A percentile compares a stretch with the other conserved stretches of the same genome.
Evolutionary conservation across 1,284 basidiomycete species (phyloP).

Genomic region (Tilletia caries): DNA sequence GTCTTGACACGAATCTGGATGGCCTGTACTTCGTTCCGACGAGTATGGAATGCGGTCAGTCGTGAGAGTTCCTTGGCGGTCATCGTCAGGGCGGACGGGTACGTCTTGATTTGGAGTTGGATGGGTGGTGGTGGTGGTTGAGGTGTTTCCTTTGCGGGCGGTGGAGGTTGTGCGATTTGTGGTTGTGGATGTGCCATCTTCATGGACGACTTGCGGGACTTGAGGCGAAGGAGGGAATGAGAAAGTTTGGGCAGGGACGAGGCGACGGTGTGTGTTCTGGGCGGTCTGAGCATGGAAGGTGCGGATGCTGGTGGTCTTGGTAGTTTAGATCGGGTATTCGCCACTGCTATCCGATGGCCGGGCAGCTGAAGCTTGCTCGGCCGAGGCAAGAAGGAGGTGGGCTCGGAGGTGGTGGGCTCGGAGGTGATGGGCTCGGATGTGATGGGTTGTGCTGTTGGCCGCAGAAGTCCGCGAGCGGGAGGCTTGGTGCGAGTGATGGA

Average conservation of each 20-base stretch:
- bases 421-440: too few species aligned
- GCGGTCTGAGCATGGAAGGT: neutral
- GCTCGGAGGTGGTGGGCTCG: too few species aligned
- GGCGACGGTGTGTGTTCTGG: too few species aligned
- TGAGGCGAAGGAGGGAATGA: too few species aligned
- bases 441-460: neutral
- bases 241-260: too few species aligned
- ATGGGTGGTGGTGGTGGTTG: neutral
- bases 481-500: neutral
- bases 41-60: neutral
- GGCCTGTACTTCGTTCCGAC: constrained; percentile 1
- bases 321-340: neutral
- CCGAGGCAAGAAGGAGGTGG: neutral
- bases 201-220: too few species aligned
- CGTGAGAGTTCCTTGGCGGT: constrained; percentile 7
- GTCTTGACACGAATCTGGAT: neutral
- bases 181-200: too few species aligned
- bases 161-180: too few species aligned
- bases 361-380: neutral
- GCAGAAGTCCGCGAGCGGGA: neutral
- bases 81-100: neutral
- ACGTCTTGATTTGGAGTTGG: neutral
- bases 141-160: neutral
- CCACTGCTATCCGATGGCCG: neutral
- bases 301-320: neutral